Conservation (phyloP, 2,329 filamentous ascomycete genomes). For the Scytalidium lignicola region DNA sequence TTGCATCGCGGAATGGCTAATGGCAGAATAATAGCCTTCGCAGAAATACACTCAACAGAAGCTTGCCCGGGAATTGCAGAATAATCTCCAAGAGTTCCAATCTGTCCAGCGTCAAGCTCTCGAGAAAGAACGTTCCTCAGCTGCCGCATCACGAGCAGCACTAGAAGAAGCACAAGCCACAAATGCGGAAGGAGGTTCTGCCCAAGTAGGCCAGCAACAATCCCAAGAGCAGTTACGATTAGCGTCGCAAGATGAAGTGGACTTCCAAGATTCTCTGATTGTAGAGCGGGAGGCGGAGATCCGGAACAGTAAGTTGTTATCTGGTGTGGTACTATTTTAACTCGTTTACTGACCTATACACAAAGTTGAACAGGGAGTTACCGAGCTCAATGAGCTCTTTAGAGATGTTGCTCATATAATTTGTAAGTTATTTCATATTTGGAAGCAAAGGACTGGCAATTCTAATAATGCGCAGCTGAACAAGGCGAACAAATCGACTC, state of each 20-base stretch:
- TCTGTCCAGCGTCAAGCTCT: conserved; percentile 82
- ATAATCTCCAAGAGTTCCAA: conserved; percentile 87
- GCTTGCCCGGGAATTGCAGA: conserved; percentile 86
- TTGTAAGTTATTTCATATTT: conserved; percentile 29
- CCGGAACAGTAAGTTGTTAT: conserved; percentile 55
- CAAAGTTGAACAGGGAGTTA: conserved; percentile 79
- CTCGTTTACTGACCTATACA: neutral
- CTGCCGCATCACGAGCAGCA: conserved; percentile 75
- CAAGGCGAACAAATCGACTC: conserved; percentile 86
- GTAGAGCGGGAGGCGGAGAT: conserved; percentile 96
- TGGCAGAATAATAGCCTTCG: conserved; percentile 57
- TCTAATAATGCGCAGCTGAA: conserved; percentile 42
- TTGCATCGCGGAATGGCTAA: conserved; percentile 5
- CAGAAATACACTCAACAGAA: conserved; percentile 98
- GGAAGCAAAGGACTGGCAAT: too few relatives aligned
- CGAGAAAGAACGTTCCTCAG: conserved; percentile 86
- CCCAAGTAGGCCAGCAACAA: conserved; percentile 48
- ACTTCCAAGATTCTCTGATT: conserved; percentile 94
- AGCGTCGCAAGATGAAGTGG: conserved; percentile 88
- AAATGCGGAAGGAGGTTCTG: conserved; percentile 28
- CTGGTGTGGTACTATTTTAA: neutral
- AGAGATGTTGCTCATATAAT: conserved; percentile 98
- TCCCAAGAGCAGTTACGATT: conserved; percentile 74
- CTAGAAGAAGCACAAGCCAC: conserved; percentile 55
- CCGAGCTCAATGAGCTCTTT: conserved; percentile 94